Conservation (phyloP, 2,329 filamentous ascomycete genomes). For the Colletotrichum ledebouriae region DNA sequence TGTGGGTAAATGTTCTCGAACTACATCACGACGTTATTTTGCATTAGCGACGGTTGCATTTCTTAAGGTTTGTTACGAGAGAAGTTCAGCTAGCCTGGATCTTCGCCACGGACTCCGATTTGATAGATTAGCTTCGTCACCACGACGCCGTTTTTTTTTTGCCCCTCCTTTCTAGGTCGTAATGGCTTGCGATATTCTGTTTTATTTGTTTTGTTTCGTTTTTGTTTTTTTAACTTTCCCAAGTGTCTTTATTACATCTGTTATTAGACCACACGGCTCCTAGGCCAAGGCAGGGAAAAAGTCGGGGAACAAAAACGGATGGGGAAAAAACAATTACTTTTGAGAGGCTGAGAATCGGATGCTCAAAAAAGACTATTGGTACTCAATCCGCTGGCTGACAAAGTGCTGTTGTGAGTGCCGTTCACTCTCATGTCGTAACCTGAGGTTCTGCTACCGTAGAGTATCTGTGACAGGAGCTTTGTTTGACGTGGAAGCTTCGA, state of each 20-base stretch:
- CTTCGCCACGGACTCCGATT: not conserved
- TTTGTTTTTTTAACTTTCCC: not conserved
- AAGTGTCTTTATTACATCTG: not conserved
- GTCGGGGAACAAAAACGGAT: not conserved
- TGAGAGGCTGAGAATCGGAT: conserved; percentile 1
- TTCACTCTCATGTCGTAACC: too few relatives aligned
- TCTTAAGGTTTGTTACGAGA: not conserved
- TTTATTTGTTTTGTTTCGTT: too few relatives aligned
- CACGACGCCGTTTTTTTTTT: not conserved
- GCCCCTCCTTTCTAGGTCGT: not conserved
- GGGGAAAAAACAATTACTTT: not conserved
- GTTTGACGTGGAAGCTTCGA: too few relatives aligned
- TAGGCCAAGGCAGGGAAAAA: conserved; percentile 5
- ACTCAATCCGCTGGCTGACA: not conserved
- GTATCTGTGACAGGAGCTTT: too few relatives aligned
- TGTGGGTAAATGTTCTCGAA: not conserved
- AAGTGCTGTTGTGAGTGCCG: not conserved
- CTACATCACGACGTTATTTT: conserved; percentile 23
- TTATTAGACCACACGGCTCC: conserved; percentile 5
- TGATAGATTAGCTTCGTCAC: not conserved
- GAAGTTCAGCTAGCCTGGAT: conserved; percentile 6
- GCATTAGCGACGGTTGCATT: conserved; percentile 38
- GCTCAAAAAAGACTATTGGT: not conserved
- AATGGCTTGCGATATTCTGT: not conserved
- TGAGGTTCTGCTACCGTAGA: too few relatives aligned